Evolutionary conservation across 106 monocot genomes (phyloP).

Genomic region (Dendrobium nobile): DNA sequence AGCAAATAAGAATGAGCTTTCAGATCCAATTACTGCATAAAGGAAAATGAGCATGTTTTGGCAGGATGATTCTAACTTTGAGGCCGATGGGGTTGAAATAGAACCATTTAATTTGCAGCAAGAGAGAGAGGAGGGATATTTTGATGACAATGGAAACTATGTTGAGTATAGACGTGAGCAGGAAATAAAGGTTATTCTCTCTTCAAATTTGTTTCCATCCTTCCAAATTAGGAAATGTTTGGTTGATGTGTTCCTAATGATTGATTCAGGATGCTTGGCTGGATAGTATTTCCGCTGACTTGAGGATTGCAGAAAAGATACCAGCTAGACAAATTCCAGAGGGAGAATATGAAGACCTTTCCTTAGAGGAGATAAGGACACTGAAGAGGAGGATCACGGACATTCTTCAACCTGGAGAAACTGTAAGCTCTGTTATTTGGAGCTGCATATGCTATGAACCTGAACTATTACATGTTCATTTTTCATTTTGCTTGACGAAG

Average conservation of each 20-base stretch:
- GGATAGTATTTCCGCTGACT: conserved; percentile 64
- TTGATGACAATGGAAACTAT: conserved; percentile 88
- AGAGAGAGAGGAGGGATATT: conserved; percentile 97
- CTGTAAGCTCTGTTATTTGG: conserved; percentile 31
- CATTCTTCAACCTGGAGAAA: conserved; percentile 84
- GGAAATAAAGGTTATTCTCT: conserved; percentile 69
- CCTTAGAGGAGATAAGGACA: conserved; percentile 67
- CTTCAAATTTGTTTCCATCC: conserved; percentile 1
- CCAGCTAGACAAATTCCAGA: conserved; percentile 26
- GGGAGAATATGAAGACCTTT: conserved; percentile 76
- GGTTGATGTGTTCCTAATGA: conserved; percentile 10
- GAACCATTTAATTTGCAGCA: conserved; percentile 94
- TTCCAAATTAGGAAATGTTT: not conserved
- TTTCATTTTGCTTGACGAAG: too few relatives aligned
- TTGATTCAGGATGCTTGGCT: conserved; percentile 91
- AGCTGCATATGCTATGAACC: not conserved
- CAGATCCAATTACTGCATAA: conserved; percentile 1
- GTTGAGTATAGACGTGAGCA: conserved; percentile 64
- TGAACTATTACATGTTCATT: too few relatives aligned
- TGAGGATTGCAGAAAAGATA: conserved; percentile 35
- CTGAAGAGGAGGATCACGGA: conserved; percentile 75
- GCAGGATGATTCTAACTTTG: conserved; percentile 68
- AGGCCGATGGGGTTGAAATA: conserved; percentile 76
- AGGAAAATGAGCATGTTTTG: conserved; percentile 11
- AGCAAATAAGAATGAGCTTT: conserved; percentile 7